These are phyloP conservation scores for Trichoderma reesei DNA, from an alignment of 495 filamentous ascomycete species.

Conservation along the genomic window DNA sequence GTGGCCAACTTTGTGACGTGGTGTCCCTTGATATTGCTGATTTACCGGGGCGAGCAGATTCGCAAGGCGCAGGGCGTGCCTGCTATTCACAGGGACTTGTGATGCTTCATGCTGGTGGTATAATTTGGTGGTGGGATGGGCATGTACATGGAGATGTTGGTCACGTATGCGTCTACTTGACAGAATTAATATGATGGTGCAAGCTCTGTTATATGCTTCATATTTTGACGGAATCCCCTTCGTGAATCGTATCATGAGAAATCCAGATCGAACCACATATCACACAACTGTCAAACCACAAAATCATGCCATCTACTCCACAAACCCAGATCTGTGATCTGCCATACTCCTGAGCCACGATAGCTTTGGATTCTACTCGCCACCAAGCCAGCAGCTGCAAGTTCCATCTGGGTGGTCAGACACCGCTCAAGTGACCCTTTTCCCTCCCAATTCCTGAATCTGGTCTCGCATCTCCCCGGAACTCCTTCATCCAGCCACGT, in stretches of 20 bases:
- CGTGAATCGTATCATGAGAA: background rate
- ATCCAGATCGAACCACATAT: background rate
- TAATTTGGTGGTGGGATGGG: no score
- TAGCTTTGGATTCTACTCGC: no score
- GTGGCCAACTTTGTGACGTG: slow-evolving; percentile 16
- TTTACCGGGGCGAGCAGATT: slow-evolving; percentile 15
- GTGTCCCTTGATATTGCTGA: slow-evolving; percentile 15
- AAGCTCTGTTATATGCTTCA: background rate
- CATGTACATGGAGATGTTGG: background rate
- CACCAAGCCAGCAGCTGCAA: no score
- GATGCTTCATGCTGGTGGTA: background rate
- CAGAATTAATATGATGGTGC: background rate
- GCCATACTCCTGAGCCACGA: background rate
- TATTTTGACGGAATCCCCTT: no score
- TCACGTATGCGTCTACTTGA: background rate
- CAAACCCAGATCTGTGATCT: background rate
- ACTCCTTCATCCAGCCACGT: background rate
- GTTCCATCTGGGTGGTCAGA: background rate
- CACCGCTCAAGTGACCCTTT: background rate
- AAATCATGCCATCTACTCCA: background rate
- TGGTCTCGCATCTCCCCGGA: background rate
- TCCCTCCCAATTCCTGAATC: no score
- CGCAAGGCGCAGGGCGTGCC: slow-evolving; percentile 17
- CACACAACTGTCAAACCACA: no score
- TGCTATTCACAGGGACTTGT: slow-evolving; percentile 15